phyloP scores from a whole-genome alignment of 2,329 filamentous ascomycete species.

The Aspergillus amoenus region DNA sequence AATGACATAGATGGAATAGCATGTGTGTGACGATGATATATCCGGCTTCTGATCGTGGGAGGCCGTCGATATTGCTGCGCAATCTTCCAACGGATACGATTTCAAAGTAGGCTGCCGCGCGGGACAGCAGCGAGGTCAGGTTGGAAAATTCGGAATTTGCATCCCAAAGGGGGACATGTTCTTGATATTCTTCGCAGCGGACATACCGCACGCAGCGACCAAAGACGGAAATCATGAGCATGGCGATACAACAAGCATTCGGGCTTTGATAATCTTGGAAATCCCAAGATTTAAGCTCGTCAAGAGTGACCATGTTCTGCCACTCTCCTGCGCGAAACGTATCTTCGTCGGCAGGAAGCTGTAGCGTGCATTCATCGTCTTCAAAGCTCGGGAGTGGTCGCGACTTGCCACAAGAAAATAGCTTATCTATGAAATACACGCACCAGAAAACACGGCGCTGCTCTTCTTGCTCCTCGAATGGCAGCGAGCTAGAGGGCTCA shows the following conservation, averaged over 20 bases:
- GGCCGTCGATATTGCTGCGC: constrained; percentile 32
- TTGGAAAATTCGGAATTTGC: constrained; percentile 28
- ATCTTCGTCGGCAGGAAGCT: constrained; percentile 26
- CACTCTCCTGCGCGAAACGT: constrained; percentile 3
- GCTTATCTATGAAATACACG: constrained; percentile 29
- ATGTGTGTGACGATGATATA: constrained; percentile 32
- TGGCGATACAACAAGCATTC: constrained; percentile 4
- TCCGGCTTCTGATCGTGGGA: constrained; percentile 11
- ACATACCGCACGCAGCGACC: neutral
- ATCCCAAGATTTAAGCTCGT: constrained; percentile 24
- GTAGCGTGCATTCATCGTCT: constrained; percentile 26
- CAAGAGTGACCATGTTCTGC: constrained; percentile 20
- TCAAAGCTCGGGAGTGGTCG: constrained; percentile 19
- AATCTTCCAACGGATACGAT: constrained; percentile 14
- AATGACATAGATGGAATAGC: constrained; percentile 36
- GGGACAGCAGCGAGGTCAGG: constrained; percentile 29
- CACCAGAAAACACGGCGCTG: constrained; percentile 31
- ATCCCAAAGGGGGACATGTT: neutral
- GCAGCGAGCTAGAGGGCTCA: constrained; percentile 19
- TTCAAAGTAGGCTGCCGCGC: no score
- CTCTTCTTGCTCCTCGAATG: constrained; percentile 28
- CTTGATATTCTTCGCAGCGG: neutral
- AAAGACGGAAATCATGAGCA: neutral
- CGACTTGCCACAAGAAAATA: constrained; percentile 27
- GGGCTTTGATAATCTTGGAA: constrained; percentile 13